Evolutionary conservation across 129 eudicot genomes (phyloP), one percentile per base, ranked within the genome.

Genomic region (Arctium minus): DNA sequence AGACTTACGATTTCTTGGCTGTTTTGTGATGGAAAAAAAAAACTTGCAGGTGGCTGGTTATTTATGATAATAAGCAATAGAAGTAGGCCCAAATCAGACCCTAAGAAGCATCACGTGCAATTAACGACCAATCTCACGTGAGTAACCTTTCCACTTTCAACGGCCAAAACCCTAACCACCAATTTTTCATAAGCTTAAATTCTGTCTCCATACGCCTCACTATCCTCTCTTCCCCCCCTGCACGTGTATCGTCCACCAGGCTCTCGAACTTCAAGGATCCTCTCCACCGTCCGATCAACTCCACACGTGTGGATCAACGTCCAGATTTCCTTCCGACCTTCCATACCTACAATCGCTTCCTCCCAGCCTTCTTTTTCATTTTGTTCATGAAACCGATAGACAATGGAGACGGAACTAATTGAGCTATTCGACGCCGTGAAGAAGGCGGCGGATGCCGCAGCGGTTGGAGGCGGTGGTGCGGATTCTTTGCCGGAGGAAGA

Each of bases 401-500:
- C 68, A 74, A 92, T 90, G 98, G 97, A 88, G 89, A 92, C 73
- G 46, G 97, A 94, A 79, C 86, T 92, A 74, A 75, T 81, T n/a
- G 92, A 91, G 88, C 83, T 95, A 37, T 93, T 89, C 46, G 94
- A 93, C 68, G 80, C 86, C 84, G 99, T 78, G 71, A 92, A 95
- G 87, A 95, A 88, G 62, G 90, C 98, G 15, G 97, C 97, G 0
- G 97, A 88, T 64, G 94, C 88, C 4, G 92, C 93, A 1, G 85
- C 86, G 36, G 56, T 27, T 15, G 75, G 46, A 9, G 82, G 42
- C 29, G 81, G 70, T 42, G 82, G 22, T 18, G 83, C 11, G 27
- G 89, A 78, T 9, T 80, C 85, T 0, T 80, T 86, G 17, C 83
- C 87, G 83, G 98, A 92, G 85, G 98, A 92, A 90, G 92, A 89